phyloP scores from a whole-genome alignment of 1,284 basidiomycete genomes.

The Puccinia triticina region DNA sequence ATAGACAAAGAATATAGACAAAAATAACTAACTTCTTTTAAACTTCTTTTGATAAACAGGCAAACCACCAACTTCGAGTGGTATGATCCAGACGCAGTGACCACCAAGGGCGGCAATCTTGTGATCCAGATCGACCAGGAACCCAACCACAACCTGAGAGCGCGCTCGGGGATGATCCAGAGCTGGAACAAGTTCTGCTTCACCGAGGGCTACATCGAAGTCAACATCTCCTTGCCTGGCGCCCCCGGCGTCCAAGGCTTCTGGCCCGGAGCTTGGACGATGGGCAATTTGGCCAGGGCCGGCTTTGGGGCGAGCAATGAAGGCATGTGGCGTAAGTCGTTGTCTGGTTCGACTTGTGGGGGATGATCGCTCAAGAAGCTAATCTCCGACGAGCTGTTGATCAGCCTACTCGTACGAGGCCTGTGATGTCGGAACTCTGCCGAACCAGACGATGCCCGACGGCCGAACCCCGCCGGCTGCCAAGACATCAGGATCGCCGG shows the following conservation, averaged over 20 bases:
- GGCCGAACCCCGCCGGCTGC: slow-evolving; percentile 55
- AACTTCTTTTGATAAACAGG: not conserved
- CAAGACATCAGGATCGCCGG: slow-evolving; percentile 53
- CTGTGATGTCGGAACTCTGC: slow-evolving; percentile 66
- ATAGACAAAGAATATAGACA: no score
- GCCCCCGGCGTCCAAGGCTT: slow-evolving; percentile 64
- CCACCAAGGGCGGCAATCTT: slow-evolving; percentile 69
- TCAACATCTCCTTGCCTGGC: slow-evolving; percentile 78
- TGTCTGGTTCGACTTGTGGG: slow-evolving; percentile 59
- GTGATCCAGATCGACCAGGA: slow-evolving; percentile 69
- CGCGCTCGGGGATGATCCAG: slow-evolving; percentile 69
- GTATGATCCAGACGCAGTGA: slow-evolving; percentile 59
- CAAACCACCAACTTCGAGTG: slow-evolving; percentile 57
- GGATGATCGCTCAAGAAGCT: slow-evolving; percentile 8
- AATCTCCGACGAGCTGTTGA: not conserved
- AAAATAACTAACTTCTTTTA: no score
- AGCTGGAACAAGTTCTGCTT: slow-evolving; percentile 92
- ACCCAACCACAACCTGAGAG: slow-evolving; percentile 72
- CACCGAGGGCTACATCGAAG: slow-evolving; percentile 85
- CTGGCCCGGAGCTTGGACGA: slow-evolving; percentile 71
- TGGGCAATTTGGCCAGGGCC: slow-evolving; percentile 85
- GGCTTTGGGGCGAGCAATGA: slow-evolving; percentile 80
- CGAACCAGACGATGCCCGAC: slow-evolving; percentile 61
- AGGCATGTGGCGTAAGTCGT: slow-evolving; percentile 72
- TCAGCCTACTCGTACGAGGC: slow-evolving; percentile 70